Evolutionary conservation across 495 filamentous ascomycete species (phyloP).

Genomic region (Penicillium pancosmium): DNA sequence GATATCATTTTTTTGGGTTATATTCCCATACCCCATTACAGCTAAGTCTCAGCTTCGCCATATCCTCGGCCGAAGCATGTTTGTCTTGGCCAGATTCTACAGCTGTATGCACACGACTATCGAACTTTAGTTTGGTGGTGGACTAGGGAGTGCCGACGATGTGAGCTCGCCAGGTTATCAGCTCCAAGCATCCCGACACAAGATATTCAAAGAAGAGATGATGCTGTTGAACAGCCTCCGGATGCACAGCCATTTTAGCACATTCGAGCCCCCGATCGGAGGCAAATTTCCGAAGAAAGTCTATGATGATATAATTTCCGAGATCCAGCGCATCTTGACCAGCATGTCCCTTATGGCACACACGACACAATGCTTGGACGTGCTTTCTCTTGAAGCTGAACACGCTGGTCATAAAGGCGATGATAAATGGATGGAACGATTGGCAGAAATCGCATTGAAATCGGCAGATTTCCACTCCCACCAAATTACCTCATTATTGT

Average conservation of each 20-base stretch:
- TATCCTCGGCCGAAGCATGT: slow-evolving; percentile 65
- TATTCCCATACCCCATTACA: slow-evolving; percentile 73
- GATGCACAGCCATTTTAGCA: slow-evolving; percentile 37
- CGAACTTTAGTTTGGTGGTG: slow-evolving; percentile 56
- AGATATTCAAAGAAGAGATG: slow-evolving; percentile 39
- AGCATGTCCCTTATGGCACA: slow-evolving; percentile 71
- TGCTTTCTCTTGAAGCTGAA: slow-evolving; percentile 18
- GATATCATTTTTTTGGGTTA: slow-evolving; percentile 77
- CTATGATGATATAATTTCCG: slow-evolving; percentile 38
- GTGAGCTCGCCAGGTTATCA: slow-evolving; percentile 20
- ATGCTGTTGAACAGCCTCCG: slow-evolving; percentile 35
- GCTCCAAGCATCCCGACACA: slow-evolving; percentile 27
- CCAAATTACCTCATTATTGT: slow-evolving; percentile 61
- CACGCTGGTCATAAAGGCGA: slow-evolving; percentile 4
- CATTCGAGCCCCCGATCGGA: slow-evolving; percentile 39
- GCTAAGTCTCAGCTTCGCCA: slow-evolving; percentile 68
- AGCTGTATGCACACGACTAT: slow-evolving; percentile 68
- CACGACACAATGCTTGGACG: slow-evolving; percentile 33
- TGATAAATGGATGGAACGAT: slow-evolving; percentile 28
- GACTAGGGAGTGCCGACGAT: slow-evolving; percentile 55
- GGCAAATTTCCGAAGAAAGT: slow-evolving; percentile 39
- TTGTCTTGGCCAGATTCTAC: slow-evolving; percentile 74
- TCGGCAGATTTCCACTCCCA: slow-evolving; percentile 60
- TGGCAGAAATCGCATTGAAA: slow-evolving; percentile 35
- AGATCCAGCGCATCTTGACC: slow-evolving; percentile 53